Evolutionary conservation across 352 stramenopile species (phyloP), one percentile per base, ranked within the genome.

Genomic region (Globisporangium radiosum): DNA sequence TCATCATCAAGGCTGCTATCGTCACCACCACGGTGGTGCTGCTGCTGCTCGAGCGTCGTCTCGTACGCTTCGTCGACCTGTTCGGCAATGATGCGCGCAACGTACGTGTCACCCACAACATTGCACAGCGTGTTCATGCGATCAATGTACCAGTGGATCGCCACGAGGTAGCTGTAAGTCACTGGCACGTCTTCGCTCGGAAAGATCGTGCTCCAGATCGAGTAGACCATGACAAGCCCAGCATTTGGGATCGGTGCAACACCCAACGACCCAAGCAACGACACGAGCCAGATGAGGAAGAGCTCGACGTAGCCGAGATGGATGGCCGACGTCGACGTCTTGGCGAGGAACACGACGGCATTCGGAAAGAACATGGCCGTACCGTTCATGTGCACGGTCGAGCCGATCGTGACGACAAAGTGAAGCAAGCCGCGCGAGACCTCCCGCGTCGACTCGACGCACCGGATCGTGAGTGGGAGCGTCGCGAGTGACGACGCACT

Each of bases 311-410:
- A 81, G 5, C 72, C 74, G 19, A 92, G 57, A 7, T 74, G 47
- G 11, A 83, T 70, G 3, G 62, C 48, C 0, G 62, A 51, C 5
- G 71, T 70, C 5, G 74, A 65, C 39, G 82, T 88, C 33, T 74
- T 71, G 10, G 79, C 76, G 25, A 92, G 67, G 59, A 89, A 92
- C 11, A 92, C 69, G 7, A 92, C 57, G 8, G 80, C 76, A 19
- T 69, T 81, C 0, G 78, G 78, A 59, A 87, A 92, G 58, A 85
- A 86, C 61, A 90, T 84, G 11, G 80, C 81, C 38, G 73, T 80
- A 64, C 82, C 82, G 59, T 92, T 88, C 75, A 89, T 92, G 70
- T 92, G 78, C 42, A 81, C 68, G 4, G 73, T 87, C 38, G 69
- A 78, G 11, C 82, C 82, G 54, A 92, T 81, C 8, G 82, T 89